Evolutionary conservation across 164 flowering plant species (phyloP).

Genomic region (Tetrastigma voinierianum): DNA sequence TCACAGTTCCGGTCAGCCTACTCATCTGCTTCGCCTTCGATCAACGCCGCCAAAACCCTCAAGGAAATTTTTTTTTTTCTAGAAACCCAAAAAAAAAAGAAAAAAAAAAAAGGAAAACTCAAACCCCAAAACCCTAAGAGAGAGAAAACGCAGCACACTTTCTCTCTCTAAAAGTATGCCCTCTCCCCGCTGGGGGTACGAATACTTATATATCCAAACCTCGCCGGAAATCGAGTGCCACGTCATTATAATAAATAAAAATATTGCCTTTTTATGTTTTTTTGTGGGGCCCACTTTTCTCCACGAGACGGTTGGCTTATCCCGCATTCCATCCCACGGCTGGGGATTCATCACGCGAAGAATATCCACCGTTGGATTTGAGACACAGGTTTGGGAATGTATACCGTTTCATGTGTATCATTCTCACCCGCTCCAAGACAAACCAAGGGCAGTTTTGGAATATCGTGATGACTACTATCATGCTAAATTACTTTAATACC

Average conservation of each 20-base stretch:
- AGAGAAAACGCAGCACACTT: neutral
- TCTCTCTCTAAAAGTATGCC: neutral
- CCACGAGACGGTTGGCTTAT: neutral
- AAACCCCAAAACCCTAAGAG: slow-evolving; percentile 12
- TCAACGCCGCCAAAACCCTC: too few species aligned
- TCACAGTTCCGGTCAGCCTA: slow-evolving; percentile 58
- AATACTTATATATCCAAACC: neutral
- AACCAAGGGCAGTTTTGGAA: too few species aligned
- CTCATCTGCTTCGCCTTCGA: slow-evolving; percentile 15
- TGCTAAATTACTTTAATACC: too few species aligned
- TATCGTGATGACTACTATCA: too few species aligned
- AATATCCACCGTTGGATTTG: neutral
- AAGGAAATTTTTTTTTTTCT: too few species aligned
- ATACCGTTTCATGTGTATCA: too few species aligned
- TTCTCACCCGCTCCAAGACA: too few species aligned
- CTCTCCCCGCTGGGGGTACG: neutral
- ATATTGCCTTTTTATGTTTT: slow-evolving; percentile 1
- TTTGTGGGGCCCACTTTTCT: neutral
- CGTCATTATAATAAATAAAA: neutral
- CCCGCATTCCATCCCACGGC: neutral
- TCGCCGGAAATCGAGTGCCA: neutral
- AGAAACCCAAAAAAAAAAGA: too few species aligned
- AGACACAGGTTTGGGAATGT: too few species aligned
- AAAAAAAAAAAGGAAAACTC: too few species aligned
- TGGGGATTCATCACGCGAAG: neutral